Evolutionary conservation across 257 asterid species (phyloP), one percentile per base, ranked within the genome.

Genomic region (Verbascum thapsus): DNA sequence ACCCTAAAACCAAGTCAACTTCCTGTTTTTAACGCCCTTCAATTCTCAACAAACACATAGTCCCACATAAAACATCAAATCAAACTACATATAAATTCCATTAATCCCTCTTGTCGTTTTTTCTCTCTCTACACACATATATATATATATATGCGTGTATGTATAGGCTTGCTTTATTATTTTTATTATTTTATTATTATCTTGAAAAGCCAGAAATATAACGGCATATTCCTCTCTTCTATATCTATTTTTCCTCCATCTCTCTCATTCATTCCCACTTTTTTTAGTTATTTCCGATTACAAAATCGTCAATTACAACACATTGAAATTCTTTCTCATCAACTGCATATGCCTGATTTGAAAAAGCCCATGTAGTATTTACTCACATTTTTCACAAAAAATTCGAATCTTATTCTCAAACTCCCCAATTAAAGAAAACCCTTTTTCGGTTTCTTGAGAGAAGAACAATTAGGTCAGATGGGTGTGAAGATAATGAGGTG

Each of bases 401-500:
- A n/a, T n/a, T n/a, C n/a, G n/a, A n/a, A n/a, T n/a, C n/a, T n/a
- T n/a, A n/a, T n/a, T n/a, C n/a, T n/a, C n/a, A n/a, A n/a, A n/a
- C n/a, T n/a, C n/a, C n/a, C n/a, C n/a, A n/a, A n/a, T n/a, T n/a
- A n/a, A n/a, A n/a, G n/a, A n/a, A n/a, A n/a, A n/a, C n/a, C n/a
- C n/a, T n/a, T 61, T 74, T 50, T 40, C 7, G 18, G 64, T 61
- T 63, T 68, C n/a, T 37, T 44, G 64, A 58, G 38, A 19, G 63
- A 16, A n/a, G 38, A 49, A 13, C 35, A 23, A n/a, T n/a, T n/a
- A n/a, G n/a, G n/a, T n/a, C n/a, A 38, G 83, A 89, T 90, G 98
- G 96, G 84, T 77, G 98, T 80, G 75, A 91, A 88, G 79, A 84
- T 91, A 78, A 88, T 91, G 88, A 80, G 79, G 75, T 91, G 98